phyloP scores from a whole-genome alignment of 345 rosid species.

The rapeseed (Brassica napus) region Da-Ae NC_063447.1:8808001-8808500 shows the following conservation, averaged over 20 bases:
- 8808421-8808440: slow-evolving; percentile 36
- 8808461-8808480: slow-evolving; percentile 32
- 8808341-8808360: not conserved
- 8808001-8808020: slow-evolving; percentile 27
- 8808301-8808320: not conserved
- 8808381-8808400: slow-evolving; percentile 21
- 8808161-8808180: not conserved
- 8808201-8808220: not conserved
- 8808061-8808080: slow-evolving; percentile 26
- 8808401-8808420: slow-evolving; percentile 6
- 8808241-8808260: not conserved
- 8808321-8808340: not conserved
- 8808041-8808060: not conserved
- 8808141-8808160: slow-evolving; percentile 20
- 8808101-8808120: not conserved
- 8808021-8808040: slow-evolving; percentile 23
- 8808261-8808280: not conserved
- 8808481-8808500: slow-evolving; percentile 44
- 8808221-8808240: slow-evolving; percentile 24
- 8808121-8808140: not conserved
- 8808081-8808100: slow-evolving; percentile 6
- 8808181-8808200: not conserved
- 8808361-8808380: not conserved
- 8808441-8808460: slow-evolving; percentile 23
- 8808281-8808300: slow-evolving; percentile 11